phyloP scores from a whole-genome alignment of 805 yeast genomes.

The Phaffomyces antillensis region DNA sequence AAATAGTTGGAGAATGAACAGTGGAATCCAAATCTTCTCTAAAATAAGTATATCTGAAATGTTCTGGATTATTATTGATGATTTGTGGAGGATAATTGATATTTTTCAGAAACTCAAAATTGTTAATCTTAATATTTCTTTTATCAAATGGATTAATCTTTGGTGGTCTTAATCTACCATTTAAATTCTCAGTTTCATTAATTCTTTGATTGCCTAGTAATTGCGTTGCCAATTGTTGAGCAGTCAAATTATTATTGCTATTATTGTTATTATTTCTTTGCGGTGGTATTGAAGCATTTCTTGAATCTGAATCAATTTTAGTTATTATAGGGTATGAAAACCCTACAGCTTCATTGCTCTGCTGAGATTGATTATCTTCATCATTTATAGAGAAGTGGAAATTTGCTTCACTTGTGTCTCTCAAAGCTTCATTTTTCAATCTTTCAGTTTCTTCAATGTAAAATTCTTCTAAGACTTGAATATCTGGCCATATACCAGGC shows the following conservation, averaged over 20 bases:
- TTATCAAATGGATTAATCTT: conserved; percentile 70
- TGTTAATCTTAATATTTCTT: conserved; percentile 15
- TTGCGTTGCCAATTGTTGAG: conserved; percentile 7
- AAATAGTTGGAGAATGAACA: conserved; percentile 79
- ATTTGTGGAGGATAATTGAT: conserved; percentile 38
- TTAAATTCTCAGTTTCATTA: conserved; percentile 48
- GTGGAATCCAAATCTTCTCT: conserved; percentile 87
- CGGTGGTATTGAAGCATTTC: background rate
- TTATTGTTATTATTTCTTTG: background rate
- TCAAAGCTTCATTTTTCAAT: conserved; percentile 32
- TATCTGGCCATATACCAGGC: conserved; percentile 70
- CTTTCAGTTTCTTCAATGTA: conserved; percentile 59
- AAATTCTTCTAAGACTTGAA: conserved; percentile 66
- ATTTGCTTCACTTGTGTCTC: conserved; percentile 32
- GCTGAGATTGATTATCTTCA: conserved; percentile 4
- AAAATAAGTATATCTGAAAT: conserved; percentile 83
- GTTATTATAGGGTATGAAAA: conserved; percentile 36
- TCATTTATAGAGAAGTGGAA: conserved; percentile 29
- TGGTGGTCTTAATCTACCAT: conserved; percentile 69
- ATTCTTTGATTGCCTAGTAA: conserved; percentile 34
- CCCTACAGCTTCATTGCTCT: conserved; percentile 21
- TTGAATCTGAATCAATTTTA: conserved; percentile 28
- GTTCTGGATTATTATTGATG: conserved; percentile 40
- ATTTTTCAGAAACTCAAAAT: conserved; percentile 18
- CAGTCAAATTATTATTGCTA: conserved; percentile 14